Conservation (phyloP, 345 rosid genomes). For the Alliaria petiolata region DNA sequence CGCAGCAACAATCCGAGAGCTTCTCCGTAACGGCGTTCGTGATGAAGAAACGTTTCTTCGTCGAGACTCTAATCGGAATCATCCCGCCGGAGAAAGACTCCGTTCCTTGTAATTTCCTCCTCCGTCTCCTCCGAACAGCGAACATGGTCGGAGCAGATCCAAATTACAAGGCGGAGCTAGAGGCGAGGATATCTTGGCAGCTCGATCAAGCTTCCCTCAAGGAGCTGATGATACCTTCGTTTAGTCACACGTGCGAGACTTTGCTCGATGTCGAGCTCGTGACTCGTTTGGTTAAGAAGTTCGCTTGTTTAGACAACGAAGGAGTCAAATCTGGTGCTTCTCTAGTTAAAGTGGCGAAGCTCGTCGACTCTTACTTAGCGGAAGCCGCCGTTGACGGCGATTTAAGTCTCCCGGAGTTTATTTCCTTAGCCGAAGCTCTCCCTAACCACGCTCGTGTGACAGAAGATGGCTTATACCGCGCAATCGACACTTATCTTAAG, state of each 20-base stretch:
- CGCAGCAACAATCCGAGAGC: constrained; percentile 47
- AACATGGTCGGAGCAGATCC: constrained; percentile 71
- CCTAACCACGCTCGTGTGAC: constrained; percentile 67
- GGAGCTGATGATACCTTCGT: constrained; percentile 90
- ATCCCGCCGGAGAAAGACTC: constrained; percentile 86
- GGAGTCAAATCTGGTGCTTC: constrained; percentile 46
- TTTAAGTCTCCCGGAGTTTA: constrained; percentile 49
- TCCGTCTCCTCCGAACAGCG: constrained; percentile 77
- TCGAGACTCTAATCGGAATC: constrained; percentile 70
- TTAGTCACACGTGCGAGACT: constrained; percentile 75
- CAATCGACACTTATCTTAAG: constrained; percentile 86
- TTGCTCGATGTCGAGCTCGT: constrained; percentile 76
- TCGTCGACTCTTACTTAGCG: constrained; percentile 71
- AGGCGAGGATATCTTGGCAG: constrained; percentile 71
- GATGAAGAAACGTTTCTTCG: constrained; percentile 74
- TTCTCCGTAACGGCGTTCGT: constrained; percentile 51
- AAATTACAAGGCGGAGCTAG: constrained; percentile 55
- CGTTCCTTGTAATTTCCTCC: constrained; percentile 70
- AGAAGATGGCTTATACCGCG: constrained; percentile 79
- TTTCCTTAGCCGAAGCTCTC: constrained; percentile 57
- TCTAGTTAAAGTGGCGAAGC: constrained; percentile 68
- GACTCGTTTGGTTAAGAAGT: constrained; percentile 59
- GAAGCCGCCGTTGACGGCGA: constrained; percentile 66
- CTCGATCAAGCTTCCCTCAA: constrained; percentile 80
- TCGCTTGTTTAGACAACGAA: constrained; percentile 41